phyloP scores from a whole-genome alignment of 345 rosid species.

The Eutrema yunnanense region DNA sequence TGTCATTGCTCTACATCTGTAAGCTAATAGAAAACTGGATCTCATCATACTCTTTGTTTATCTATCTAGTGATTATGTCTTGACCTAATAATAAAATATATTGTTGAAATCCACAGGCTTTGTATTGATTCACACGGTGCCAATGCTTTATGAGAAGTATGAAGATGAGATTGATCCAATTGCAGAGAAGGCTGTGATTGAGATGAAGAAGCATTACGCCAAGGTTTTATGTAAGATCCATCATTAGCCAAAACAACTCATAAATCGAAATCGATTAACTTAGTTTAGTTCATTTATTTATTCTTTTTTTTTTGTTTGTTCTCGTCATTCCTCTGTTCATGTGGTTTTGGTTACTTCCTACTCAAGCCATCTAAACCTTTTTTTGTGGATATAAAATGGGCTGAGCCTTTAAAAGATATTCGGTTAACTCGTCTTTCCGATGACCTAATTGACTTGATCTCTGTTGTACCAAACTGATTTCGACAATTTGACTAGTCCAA shows the following conservation, averaged over 20 bases:
- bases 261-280: not conserved
- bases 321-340: not conserved
- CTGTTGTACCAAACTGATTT: too few species aligned
- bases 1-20: constrained; percentile 85
- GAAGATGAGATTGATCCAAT: constrained; percentile 79
- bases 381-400: not conserved
- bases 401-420: not conserved
- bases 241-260: constrained; percentile 6
- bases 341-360: constrained; percentile 17
- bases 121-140: constrained; percentile 59
- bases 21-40: constrained; percentile 20
- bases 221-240: constrained; percentile 59
- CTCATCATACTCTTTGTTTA: not conserved
- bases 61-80: not conserved
- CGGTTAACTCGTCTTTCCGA: too few species aligned
- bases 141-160: constrained; percentile 68
- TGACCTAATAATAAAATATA: not conserved
- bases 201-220: constrained; percentile 59
- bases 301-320: too few species aligned
- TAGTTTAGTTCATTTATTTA: too few species aligned
- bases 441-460: too few species aligned
- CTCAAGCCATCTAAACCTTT: not conserved
- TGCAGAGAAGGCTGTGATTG: constrained; percentile 61
- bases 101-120: constrained; percentile 38
- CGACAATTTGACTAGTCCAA: too few species aligned